Conservation (phyloP, 2,329 filamentous ascomycete species). For the Aspergillus sp. region DNA sequence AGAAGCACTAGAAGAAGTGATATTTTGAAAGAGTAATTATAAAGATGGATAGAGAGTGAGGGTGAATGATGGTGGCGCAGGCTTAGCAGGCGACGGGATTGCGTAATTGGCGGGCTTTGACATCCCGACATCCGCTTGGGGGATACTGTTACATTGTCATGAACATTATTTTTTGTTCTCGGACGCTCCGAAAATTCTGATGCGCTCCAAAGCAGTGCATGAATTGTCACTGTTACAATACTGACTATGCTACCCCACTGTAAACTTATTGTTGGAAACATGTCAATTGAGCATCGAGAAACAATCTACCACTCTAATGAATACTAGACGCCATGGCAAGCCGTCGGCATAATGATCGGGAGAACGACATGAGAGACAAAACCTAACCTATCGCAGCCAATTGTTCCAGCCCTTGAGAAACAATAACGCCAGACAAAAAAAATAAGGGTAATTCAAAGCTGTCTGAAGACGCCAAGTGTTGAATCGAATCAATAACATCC, state of each 20-base stretch:
- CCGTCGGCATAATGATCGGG: background rate
- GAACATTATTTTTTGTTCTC: background rate
- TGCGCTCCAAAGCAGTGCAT: background rate
- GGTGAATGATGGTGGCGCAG: constrained; percentile 10
- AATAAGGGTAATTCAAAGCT: background rate
- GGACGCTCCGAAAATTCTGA: background rate
- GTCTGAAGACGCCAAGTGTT: background rate
- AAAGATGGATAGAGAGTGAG: background rate
- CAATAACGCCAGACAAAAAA: background rate
- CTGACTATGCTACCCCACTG: background rate
- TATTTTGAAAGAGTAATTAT: background rate
- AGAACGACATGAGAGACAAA: background rate
- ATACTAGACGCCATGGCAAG: background rate
- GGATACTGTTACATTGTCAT: background rate
- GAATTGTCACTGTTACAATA: background rate
- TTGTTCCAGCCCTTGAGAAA: background rate
- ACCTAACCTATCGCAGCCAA: background rate
- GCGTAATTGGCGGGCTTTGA: constrained; percentile 19
- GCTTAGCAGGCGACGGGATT: constrained; percentile 6
- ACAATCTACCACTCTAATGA: background rate
- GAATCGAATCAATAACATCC: background rate
- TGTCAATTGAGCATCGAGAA: background rate
- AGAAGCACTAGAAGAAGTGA: no score
- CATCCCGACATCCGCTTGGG: constrained; percentile 1
- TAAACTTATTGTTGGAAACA: background rate